Base-by-base conservation (phyloP, 1,284 basidiomycete genomes). In the Trametes hirsuta region DNA sequence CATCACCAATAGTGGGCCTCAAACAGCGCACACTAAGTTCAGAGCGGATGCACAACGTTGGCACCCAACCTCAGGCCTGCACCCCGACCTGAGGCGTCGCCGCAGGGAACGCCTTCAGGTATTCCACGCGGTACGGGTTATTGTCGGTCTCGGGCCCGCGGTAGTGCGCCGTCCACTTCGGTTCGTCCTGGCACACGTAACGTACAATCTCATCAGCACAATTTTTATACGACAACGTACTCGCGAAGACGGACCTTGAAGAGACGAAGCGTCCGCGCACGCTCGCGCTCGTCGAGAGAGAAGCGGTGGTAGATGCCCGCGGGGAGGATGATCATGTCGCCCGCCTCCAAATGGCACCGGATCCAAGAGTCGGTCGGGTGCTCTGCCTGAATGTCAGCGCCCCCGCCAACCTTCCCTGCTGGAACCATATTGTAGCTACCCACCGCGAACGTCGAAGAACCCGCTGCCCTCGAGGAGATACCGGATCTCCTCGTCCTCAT, bases 401-500 rank as follows among this genome's bases (percentile, higher is more conserved):
- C 30, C 30, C 30, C 30, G 3, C 4, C 24, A 10, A 2, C 15
- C 14, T 21, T n/a, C 47, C 21, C 51, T 34, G n/a, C 21, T 6
- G 10, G 22, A 11, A 22, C 21, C 18, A 22, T 30, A n/a, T 24
- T 21, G 9, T 11, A 64, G 65, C 60, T 34, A 42, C 83, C 62
- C 61, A 89, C 90, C 88, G 61, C 91, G 82, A 35, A 94, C 82
- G 64, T 95, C 93, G 69, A 95, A 96, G 79, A 86, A 97, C 0
- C 93, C 93, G 47, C 84, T 86, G 6, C 94, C 94, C 0, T 83
- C 81, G 42, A 92, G 79, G 65, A 95, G 87, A 71, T 91, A 97
- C 15, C 94, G 82, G 67, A 95, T 95, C 76, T 95, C 94, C 73
- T 95, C 93, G 67, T 95, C 94, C 74, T 95, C 93, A 68, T 95